These are phyloP conservation scores for Saccharum spontaneum DNA, from an alignment of 176 grass and related monocot genomes.

Conservation along the genomic window DNA sequence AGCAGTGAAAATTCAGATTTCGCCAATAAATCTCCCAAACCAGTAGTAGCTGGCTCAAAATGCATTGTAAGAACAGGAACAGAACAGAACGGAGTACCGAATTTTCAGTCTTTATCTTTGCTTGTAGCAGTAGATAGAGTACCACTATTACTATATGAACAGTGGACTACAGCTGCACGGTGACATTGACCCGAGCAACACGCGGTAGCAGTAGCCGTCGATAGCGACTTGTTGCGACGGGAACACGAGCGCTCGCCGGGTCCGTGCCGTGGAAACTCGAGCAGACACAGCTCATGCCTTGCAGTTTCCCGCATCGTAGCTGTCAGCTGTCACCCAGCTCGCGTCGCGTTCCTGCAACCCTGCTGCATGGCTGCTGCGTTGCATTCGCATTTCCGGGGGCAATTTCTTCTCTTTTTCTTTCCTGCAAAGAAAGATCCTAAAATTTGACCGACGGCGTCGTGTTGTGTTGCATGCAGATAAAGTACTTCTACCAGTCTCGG, in stretches of 20 bases:
- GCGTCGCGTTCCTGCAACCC: not conserved
- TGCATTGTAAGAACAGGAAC: not conserved
- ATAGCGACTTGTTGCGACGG: slow-evolving; percentile 10
- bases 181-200: slow-evolving; percentile 27
- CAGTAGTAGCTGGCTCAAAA: not conserved
- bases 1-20: not conserved
- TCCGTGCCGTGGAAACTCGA: slow-evolving; percentile 15
- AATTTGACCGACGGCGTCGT: too few relatives aligned
- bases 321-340: not conserved
- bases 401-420: too few relatives aligned
- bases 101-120: not conserved
- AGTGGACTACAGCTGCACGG: slow-evolving; percentile 24
- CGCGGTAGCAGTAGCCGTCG: not conserved
- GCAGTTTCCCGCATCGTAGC: not conserved
- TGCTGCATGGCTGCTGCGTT: not conserved
- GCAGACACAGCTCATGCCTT: not conserved
- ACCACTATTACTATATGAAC: not conserved
- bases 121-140: not conserved
- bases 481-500: slow-evolving; percentile 86
- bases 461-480: slow-evolving; percentile 40
- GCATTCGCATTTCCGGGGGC: too few relatives aligned
- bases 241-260: not conserved
- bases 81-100: not conserved
- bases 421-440: too few relatives aligned
- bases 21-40: not conserved